phyloP scores from a whole-genome alignment of 306 rosid genomes.

The Macrotyloma uniflorum region DNA sequence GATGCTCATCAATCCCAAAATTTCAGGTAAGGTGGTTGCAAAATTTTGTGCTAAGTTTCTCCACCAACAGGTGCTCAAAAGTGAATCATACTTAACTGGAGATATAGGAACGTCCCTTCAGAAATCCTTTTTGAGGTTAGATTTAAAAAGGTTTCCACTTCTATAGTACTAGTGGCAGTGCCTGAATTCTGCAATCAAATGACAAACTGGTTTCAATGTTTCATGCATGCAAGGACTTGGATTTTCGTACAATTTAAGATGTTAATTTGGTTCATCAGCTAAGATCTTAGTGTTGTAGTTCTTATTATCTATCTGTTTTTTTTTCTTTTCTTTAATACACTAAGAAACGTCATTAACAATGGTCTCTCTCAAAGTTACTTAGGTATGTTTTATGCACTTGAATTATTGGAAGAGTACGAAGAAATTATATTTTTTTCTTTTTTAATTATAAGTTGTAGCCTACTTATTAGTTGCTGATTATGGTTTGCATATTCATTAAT shows the following conservation, averaged over 20 bases:
- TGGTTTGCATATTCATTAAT: background rate
- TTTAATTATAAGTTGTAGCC: constrained; percentile 5
- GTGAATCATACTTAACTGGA: constrained; percentile 69
- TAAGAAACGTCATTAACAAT: background rate
- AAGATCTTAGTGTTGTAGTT: constrained; percentile 27
- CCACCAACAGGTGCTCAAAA: constrained; percentile 86
- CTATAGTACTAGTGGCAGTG: constrained; percentile 22
- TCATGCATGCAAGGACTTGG: background rate
- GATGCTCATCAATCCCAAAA: constrained; percentile 40
- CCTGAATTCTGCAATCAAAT: constrained; percentile 17
- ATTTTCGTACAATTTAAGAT: constrained; percentile 22
- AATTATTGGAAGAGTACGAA: constrained; percentile 12
- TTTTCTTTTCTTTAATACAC: background rate
- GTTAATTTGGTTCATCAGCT: constrained; percentile 31
- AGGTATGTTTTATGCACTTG: background rate
- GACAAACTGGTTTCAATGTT: background rate
- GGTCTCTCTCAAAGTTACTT: constrained; percentile 10
- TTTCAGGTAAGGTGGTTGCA: constrained; percentile 95
- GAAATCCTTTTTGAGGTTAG: constrained; percentile 85
- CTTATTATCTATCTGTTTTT: background rate
- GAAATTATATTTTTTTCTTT: background rate
- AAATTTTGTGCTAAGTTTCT: constrained; percentile 96
- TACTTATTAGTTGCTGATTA: constrained; percentile 14
- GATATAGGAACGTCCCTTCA: constrained; percentile 82
- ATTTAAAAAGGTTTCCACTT: constrained; percentile 25